Percentiles rank a stretch among this genome's conserved stretches.
These are phyloP conservation scores for Diaporthe vaccinii DNA, from an alignment of 2,329 filamentous ascomycete genomes.

Conservation along the genomic window DNA sequence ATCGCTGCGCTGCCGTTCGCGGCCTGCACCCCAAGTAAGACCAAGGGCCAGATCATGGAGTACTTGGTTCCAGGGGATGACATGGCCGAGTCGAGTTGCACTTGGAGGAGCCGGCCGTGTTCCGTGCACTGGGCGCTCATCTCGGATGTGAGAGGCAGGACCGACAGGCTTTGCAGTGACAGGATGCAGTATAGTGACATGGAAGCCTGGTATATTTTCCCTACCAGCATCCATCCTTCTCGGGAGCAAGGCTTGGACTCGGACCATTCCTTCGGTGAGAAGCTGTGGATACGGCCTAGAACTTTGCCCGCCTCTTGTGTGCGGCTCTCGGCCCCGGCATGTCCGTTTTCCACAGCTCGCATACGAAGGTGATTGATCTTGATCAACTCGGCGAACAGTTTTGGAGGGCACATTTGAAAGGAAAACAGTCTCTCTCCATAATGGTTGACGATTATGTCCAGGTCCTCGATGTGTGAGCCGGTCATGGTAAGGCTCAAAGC, in stretches of 20 bases:
- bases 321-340: slow-evolving; percentile 19
- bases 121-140: slow-evolving; percentile 38
- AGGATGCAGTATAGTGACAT: slow-evolving; percentile 53
- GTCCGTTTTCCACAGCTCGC: slow-evolving; percentile 31
- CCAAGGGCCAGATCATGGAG: slow-evolving; percentile 52
- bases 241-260: slow-evolving; percentile 45
- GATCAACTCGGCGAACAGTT: slow-evolving; percentile 52
- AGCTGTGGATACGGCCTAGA: slow-evolving; percentile 47
- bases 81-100: slow-evolving; percentile 44
- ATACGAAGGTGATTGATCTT: slow-evolving; percentile 53
- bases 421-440: slow-evolving; percentile 42
- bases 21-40: slow-evolving; percentile 53
- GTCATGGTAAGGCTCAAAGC: slow-evolving; percentile 49
- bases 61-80: slow-evolving; percentile 42
- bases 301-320: slow-evolving; percentile 43
- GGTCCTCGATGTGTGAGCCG: slow-evolving; percentile 44
- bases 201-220: slow-evolving; percentile 49
- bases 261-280: slow-evolving; percentile 49
- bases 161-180: slow-evolving; percentile 51
- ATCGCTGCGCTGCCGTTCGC: slow-evolving; percentile 40
- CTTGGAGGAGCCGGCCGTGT: slow-evolving; percentile 41
- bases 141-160: slow-evolving; percentile 44
- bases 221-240: slow-evolving; percentile 49
- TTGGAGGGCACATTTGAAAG: slow-evolving; percentile 49
- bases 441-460: slow-evolving; percentile 46